Base-by-base conservation (phyloP, 257 asterid genomes). In the Fraxinus americana region DNA sequence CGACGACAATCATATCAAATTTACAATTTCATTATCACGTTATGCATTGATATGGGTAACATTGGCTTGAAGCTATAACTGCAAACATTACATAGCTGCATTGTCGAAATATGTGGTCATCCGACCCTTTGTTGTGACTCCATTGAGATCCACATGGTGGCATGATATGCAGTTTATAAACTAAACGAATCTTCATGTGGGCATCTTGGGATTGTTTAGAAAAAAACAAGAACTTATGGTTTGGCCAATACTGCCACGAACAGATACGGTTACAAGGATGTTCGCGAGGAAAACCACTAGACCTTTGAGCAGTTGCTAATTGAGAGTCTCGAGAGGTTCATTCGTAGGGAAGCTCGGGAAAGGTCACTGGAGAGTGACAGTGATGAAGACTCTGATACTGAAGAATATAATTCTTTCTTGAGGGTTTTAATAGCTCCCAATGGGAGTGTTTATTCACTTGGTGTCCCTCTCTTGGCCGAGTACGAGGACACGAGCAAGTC, bases 221-320 rank as follows among this genome's bases (percentile, higher is more conserved):
- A 74, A 23, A 54, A 71, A 25, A 54, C 45, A 57, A 34, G 78
- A 73, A 38, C 36, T 72, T 54, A 21, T 66, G 45, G 21, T 38
- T 79, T 65, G 70, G 35, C 67, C 78, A 61, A 50, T 70, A 57
- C 78, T 78, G 66, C 79, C 23, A n/a, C 63, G 61, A 71, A 87
- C 90, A 93, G 99, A 82, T 96, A 93, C 66, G 99, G 98, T 30
- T 96, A 96, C 95, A 96, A 93, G 91, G 99, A 96, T 77, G 95
- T 85, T 65, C 98, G 93, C 75, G 92, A 93, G 86, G 98, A 93
- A 89, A 91, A 87, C 84, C 97, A 91, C 88, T 94, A 91, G 86
- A 88, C 88, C 32, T 93, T 96, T 69, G 98, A 96, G 91, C 97
- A 96, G 87, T 85, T 93, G 84, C 89, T 93, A 82, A 92, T 96